Evolutionary conservation across 768 basidiomycete species (phyloP), one percentile per base, ranked within the genome.

Genomic region (Russula foetens): DNA sequence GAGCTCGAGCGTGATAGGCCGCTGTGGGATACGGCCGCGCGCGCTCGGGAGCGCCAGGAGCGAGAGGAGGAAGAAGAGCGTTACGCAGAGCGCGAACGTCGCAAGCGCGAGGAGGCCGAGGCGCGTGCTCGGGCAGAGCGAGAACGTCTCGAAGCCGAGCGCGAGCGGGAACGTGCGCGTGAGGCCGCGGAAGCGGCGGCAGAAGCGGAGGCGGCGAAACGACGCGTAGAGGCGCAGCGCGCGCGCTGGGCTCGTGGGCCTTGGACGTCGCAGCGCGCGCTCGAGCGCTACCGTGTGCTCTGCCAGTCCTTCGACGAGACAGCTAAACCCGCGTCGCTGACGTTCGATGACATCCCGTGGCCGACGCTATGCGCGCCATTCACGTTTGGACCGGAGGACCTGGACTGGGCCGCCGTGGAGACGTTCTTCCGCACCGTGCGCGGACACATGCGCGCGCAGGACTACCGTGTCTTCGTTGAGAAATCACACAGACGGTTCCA

Each of bases 401-500:
- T 92, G 47, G 83, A 85, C 58, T 90, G 85, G 84, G 71, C 76
- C 12, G 75, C 84, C 0, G 88, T 91, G 50, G 86, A 88, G 67
- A 74, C 74, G 23, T 92, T 92, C 71, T 92, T 91, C 67, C 71
- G 71, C 17, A 75, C 75, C 6, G 77, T 84, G 28, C 76, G 75
- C 65, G 61, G 64, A 19, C 76, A 79, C 46, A 78, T 89, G 77
- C 77, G 81, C 24, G 56, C 71, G 19, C 81, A 84, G 69, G 85
- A 87, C 51, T 90, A 81, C 72, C 83, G 79, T 67, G 70, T 69
- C 2, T 79, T 91, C 57, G 77, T 92, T 3, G 81, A 88, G 72
- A 83, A 82, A 67, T 86, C 84, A 66, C 81, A 90, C 66, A 78
- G 82, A 43, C 65, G 88, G 53, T 92, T 90, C 70, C 91, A 91